phyloP scores from a whole-genome alignment of 306 rosid genomes.

The Prinsepia uniflora region DNA sequence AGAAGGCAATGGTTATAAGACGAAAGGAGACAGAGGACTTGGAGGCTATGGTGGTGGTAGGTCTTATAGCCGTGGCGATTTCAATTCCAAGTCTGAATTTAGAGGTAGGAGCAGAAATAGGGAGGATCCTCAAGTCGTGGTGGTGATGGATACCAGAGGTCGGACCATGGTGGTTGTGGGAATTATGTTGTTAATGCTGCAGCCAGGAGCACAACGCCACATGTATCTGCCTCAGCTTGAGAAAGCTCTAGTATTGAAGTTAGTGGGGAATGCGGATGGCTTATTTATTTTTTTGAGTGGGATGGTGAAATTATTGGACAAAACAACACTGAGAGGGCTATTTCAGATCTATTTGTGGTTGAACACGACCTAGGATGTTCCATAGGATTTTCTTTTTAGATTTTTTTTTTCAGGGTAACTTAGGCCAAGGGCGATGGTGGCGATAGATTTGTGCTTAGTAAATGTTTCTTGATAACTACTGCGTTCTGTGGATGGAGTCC shows the following conservation, averaged over 20 bases:
- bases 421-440: conserved; percentile 22
- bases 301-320: conserved; percentile 25
- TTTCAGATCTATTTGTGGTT: conserved; percentile 22
- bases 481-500: not conserved
- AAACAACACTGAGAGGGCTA: conserved; percentile 31
- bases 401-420: conserved; percentile 4
- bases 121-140: conserved; percentile 56
- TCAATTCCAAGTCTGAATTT: conserved; percentile 43
- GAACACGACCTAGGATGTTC: conserved; percentile 26
- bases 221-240: conserved; percentile 68
- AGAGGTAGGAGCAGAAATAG: conserved; percentile 50
- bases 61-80: conserved; percentile 61
- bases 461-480: not conserved
- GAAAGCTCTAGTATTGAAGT: conserved; percentile 4
- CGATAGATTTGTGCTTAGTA: conserved; percentile 27
- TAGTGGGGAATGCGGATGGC: conserved; percentile 10
- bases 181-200: conserved; percentile 43
- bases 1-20: conserved; percentile 61
- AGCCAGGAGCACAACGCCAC: conserved; percentile 36
- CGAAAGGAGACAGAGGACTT: conserved; percentile 70
- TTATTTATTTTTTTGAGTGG: conserved; percentile 21
- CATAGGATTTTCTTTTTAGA: conserved; percentile 22
- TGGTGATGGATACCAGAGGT: conserved; percentile 59
- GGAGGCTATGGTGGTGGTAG: conserved; percentile 66
- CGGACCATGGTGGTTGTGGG: conserved; percentile 47